A percentile compares a stretch with the other conserved stretches of the same genome.
Conservation (phyloP, 2,329 filamentous ascomycete genomes). For the Ustilaginoidea virens region DNA sequence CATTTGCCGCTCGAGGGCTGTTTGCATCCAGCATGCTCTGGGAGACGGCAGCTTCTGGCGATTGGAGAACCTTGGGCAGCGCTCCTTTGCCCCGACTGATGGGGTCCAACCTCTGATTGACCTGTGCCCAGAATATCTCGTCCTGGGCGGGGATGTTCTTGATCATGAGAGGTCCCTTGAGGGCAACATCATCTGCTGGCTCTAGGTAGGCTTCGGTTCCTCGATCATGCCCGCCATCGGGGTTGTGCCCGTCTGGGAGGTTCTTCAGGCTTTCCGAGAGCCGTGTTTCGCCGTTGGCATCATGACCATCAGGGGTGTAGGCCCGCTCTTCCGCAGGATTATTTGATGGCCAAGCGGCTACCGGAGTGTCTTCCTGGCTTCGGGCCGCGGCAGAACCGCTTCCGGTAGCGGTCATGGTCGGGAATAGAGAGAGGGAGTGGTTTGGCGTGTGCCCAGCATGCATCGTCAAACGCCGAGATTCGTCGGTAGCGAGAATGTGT, state of each 20-base stretch:
- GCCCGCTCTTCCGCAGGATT: background rate
- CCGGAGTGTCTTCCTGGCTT: constrained; percentile 14
- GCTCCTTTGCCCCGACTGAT: constrained; percentile 30
- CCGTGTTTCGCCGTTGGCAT: background rate
- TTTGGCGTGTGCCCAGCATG: constrained; percentile 49
- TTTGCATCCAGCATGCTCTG: background rate
- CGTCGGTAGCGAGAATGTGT: constrained; percentile 30
- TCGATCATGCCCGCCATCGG: background rate
- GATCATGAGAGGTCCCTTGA: constrained; percentile 38
- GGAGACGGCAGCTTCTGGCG: constrained; percentile 4
- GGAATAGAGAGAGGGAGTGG: constrained; percentile 38
- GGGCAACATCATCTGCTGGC: constrained; percentile 25
- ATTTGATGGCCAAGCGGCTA: constrained; percentile 8
- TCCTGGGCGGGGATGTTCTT: constrained; percentile 40
- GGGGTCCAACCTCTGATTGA: constrained; percentile 36
- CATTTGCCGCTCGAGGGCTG: constrained; percentile 5
- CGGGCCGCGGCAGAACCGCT: constrained; percentile 11
- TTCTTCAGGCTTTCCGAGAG: background rate
- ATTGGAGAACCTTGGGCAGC: constrained; percentile 26
- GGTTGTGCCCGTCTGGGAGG: background rate
- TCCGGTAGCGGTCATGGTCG: constrained; percentile 26
- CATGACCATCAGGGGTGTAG: background rate
- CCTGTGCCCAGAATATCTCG: constrained; percentile 33
- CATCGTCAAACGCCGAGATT: constrained; percentile 38
- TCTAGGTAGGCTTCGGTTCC: constrained; percentile 18